These are phyloP conservation scores for Verticillium tricorpus DNA, from an alignment of 2,329 filamentous ascomycete genomes.

Conservation along the genomic window DNA sequence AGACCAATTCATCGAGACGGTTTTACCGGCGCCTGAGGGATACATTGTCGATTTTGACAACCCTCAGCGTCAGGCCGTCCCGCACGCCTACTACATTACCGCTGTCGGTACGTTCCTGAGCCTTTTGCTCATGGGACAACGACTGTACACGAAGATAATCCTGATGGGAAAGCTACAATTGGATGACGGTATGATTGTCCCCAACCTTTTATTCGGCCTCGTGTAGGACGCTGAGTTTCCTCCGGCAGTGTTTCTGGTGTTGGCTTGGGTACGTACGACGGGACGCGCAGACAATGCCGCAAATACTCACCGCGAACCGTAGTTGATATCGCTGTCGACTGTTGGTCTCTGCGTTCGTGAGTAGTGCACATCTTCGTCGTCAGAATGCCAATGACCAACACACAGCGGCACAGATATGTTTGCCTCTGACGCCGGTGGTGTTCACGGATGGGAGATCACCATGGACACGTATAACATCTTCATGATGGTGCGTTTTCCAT, in stretches of 20 bases:
- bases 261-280: not conserved
- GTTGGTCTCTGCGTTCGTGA: conserved; percentile 5
- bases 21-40: conserved; percentile 11
- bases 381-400: too few species aligned
- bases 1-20: not conserved
- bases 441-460: conserved; percentile 14
- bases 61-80: conserved; percentile 12
- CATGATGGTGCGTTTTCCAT: conserved; percentile 7
- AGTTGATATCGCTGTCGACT: conserved; percentile 7
- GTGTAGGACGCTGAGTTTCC: too few species aligned
- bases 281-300: too few species aligned
- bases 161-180: conserved; percentile 14
- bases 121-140: conserved; percentile 12
- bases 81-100: conserved; percentile 14
- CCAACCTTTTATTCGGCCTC: too few species aligned
- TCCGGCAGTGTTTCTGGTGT: not conserved
- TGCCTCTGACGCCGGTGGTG: conserved; percentile 13
- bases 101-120: conserved; percentile 11
- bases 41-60: conserved; percentile 20
- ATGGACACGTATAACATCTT: conserved; percentile 6
- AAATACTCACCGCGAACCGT: too few species aligned
- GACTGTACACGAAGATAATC: conserved; percentile 22
- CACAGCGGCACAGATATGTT: conserved; percentile 19
- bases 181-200: conserved; percentile 14
- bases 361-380: not conserved